phyloP scores from a whole-genome alignment of 2,329 filamentous ascomycete species.

The Rutstroemia sp. region DNA sequence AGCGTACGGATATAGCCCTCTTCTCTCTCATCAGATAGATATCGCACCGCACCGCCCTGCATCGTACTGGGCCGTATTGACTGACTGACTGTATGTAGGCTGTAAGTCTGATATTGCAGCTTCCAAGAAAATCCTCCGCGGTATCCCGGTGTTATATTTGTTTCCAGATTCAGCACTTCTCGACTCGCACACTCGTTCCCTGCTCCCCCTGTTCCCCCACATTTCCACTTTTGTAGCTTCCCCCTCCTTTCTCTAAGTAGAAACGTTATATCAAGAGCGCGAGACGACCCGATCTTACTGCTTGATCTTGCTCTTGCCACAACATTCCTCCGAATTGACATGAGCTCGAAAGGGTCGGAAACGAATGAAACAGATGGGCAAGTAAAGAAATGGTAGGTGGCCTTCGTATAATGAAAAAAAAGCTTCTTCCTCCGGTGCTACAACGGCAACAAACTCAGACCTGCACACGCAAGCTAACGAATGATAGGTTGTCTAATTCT shows the following conservation, averaged over 20 bases:
- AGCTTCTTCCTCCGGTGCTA: not conserved
- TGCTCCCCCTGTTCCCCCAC: conserved; percentile 3
- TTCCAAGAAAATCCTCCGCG: not conserved
- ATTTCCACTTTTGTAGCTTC: conserved; percentile 4
- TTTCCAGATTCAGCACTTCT: not conserved
- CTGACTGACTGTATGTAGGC: not conserved
- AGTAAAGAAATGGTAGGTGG: not conserved
- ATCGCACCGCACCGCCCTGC: too few species aligned
- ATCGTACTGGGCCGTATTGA: too few species aligned
- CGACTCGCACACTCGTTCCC: not conserved
- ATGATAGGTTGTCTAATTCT: conserved; percentile 3
- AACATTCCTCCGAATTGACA: too few species aligned
- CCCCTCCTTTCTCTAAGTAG: not conserved
- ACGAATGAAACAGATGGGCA: too few species aligned
- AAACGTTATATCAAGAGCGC: not conserved
- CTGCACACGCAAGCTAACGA: not conserved
- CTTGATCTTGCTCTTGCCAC: too few species aligned
- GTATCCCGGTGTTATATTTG: not conserved
- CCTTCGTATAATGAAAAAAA: not conserved
- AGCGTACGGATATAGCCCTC: not conserved
- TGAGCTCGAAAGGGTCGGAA: too few species aligned
- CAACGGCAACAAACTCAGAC: not conserved
- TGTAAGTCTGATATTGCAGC: not conserved
- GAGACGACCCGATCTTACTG: not conserved
- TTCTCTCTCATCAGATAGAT: too few species aligned